phyloP scores from a whole-genome alignment of 306 rosid species.

The Rosa persica region DNA sequence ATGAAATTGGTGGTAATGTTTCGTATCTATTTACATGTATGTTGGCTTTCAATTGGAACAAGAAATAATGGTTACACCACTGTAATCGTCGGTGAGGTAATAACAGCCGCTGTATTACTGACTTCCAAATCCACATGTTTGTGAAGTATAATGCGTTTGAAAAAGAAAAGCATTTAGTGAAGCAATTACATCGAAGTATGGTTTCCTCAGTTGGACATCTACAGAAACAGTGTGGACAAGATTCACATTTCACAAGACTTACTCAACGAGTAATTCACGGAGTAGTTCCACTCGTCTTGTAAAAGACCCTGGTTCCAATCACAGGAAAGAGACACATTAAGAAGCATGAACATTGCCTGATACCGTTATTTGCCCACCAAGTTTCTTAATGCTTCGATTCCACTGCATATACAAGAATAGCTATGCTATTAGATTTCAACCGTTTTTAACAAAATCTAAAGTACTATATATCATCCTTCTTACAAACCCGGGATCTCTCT shows the following conservation, averaged over 20 bases:
- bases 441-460: neutral
- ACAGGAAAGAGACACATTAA: neutral
- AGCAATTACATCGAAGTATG: neutral
- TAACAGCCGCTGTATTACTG: neutral
- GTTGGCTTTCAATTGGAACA: neutral
- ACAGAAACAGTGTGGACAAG: neutral
- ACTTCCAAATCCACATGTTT: neutral
- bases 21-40: neutral
- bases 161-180: neutral
- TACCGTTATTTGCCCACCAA: conserved; percentile 38
- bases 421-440: neutral
- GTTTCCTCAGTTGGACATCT: conserved; percentile 1
- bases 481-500: no score
- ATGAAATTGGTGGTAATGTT: conserved; percentile 12
- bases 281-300: neutral
- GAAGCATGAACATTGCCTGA: neutral
- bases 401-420: conserved; percentile 47
- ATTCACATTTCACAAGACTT: neutral
- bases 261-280: neutral
- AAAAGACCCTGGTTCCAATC: neutral
- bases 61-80: neutral
- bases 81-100: neutral
- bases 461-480: neutral
- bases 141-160: neutral
- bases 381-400: conserved; percentile 47